Conservation (phyloP, 208 protist species). For the Leishmania tarentolae region DNA sequence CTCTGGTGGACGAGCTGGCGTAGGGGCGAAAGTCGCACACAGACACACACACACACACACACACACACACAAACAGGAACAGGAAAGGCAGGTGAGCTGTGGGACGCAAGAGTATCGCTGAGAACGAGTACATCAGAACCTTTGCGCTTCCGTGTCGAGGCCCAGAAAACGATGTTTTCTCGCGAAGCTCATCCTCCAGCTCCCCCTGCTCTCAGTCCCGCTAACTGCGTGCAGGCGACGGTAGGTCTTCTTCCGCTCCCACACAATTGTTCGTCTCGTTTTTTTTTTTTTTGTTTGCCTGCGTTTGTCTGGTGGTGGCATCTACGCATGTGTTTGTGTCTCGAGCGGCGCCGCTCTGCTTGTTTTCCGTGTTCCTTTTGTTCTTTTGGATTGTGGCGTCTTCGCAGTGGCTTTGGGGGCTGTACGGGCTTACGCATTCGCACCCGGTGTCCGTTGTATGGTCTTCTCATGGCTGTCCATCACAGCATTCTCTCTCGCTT, state of each 20-base stretch:
- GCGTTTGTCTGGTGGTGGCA: background rate
- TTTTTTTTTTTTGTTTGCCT: background rate
- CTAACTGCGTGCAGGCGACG: background rate
- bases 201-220: background rate
- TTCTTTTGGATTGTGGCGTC: background rate
- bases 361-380: background rate
- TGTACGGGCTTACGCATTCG: background rate
- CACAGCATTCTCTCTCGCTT: background rate
- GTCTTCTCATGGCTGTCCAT: background rate
- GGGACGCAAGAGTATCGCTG: background rate
- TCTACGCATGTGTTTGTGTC: background rate
- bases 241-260: background rate
- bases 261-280: background rate
- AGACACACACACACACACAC: too few relatives aligned
- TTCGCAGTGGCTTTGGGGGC: background rate
- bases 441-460: background rate
- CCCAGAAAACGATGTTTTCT: background rate
- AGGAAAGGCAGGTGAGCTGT: background rate
- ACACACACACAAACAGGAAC: background rate
- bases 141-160: background rate
- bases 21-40: too few relatives aligned
- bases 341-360: background rate
- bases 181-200: background rate
- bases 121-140: background rate
- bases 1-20: conserved; percentile 87